Conservation (phyloP, 768 basidiomycete species). For the Podaxis sp. region DNA sequence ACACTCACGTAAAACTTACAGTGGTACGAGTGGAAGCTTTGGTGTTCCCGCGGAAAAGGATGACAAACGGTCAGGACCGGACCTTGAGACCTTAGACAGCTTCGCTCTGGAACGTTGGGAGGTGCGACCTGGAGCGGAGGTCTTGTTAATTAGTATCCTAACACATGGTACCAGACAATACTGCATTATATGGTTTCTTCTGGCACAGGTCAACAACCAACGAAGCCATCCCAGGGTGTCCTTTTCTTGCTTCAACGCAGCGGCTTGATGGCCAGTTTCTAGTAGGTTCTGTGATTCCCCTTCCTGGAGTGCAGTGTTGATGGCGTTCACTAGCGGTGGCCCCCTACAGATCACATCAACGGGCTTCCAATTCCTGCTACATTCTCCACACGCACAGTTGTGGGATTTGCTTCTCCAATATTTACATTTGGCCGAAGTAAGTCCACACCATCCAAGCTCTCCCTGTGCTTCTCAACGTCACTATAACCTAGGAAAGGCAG, state of each 20-base stretch:
- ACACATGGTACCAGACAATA: conserved; percentile 64
- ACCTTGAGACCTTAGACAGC: conserved; percentile 66
- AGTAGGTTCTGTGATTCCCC: conserved; percentile 42
- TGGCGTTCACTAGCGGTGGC: conserved; percentile 42
- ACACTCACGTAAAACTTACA: conserved; percentile 27
- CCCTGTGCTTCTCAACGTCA: conserved; percentile 21
- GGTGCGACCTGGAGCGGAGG: conserved; percentile 40
- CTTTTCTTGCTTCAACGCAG: conserved; percentile 80
- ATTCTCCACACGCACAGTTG: conserved; percentile 90
- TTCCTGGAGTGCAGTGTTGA: conserved; percentile 12
- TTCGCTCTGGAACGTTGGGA: conserved; percentile 92
- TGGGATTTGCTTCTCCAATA: conserved; percentile 96
- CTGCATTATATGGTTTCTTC: conserved; percentile 98
- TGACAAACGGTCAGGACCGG: conserved; percentile 53
- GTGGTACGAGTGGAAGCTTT: conserved; percentile 80
- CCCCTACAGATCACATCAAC: conserved; percentile 83
- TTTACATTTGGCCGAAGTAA: conserved; percentile 80
- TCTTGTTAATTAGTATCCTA: background rate
- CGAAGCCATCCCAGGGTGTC: conserved; percentile 81
- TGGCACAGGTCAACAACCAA: conserved; percentile 70
- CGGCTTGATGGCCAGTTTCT: conserved; percentile 77
- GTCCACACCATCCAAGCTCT: conserved; percentile 20
- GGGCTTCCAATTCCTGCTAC: conserved; percentile 95
- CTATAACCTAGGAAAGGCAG: conserved; percentile 61
- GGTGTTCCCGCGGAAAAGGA: conserved; percentile 73